These are phyloP conservation scores for Astragalus glycyphyllos DNA, from an alignment of 306 rosid genomes.

Conservation along the genomic window DNA sequence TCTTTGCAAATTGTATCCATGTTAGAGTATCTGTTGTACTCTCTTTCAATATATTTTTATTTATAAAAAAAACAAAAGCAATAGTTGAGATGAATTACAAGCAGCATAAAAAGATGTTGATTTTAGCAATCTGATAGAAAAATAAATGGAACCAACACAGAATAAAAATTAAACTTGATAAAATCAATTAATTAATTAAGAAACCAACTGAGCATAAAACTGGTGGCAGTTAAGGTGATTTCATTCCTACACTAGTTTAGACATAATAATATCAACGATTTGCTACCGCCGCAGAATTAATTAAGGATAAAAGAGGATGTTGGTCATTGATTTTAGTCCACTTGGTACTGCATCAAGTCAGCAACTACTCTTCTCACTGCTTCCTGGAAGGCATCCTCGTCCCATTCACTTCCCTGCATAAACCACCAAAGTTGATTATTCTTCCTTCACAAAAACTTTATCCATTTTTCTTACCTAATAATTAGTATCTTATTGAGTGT, in stretches of 20 bases:
- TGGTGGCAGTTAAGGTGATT: background rate
- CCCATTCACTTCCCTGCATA: slow-evolving; percentile 79
- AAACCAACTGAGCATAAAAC: background rate
- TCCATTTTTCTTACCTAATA: background rate
- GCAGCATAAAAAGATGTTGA: too few species aligned
- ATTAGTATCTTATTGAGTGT: background rate
- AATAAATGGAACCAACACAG: too few species aligned
- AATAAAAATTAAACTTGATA: too few species aligned
- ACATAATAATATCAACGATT: background rate
- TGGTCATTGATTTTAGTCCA: slow-evolving; percentile 21
- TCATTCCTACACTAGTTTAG: background rate
- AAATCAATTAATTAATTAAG: background rate
- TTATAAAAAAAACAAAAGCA: too few species aligned
- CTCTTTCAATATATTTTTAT: too few species aligned
- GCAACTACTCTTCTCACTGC: slow-evolving; percentile 80
- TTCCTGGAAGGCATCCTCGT: slow-evolving; percentile 85
- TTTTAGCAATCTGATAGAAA: too few species aligned
- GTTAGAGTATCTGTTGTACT: too few species aligned
- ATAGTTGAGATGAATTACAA: too few species aligned
- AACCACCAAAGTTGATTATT: slow-evolving; percentile 8
- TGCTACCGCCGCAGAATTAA: slow-evolving; percentile 1
- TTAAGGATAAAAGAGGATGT: slow-evolving; percentile 3
- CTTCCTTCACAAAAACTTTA: background rate
- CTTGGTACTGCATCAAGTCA: slow-evolving; percentile 50
- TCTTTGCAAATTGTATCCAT: too few species aligned